phyloP scores from a whole-genome alignment of 371 early-diverging fungal genomes.

The Gilbertella persicaria region DNA sequence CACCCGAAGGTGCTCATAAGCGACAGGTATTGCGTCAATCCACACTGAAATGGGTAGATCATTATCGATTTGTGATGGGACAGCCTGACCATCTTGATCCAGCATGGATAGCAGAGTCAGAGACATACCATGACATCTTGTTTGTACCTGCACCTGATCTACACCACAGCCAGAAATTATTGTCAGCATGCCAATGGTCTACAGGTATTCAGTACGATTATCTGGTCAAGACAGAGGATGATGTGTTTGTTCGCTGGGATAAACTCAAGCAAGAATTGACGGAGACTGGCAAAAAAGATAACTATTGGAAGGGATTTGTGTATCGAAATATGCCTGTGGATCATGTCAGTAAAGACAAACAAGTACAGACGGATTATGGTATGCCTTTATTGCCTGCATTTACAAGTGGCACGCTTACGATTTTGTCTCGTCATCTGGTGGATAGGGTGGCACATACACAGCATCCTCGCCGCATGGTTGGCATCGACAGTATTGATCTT shows the following conservation, averaged over 20 bases:
- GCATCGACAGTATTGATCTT: conserved; percentile 53
- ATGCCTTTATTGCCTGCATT: conserved; percentile 61
- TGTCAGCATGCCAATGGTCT: conserved; percentile 53
- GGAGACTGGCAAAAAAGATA: conserved; percentile 31
- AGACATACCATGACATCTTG: conserved; percentile 50
- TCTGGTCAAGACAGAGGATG: conserved; percentile 62
- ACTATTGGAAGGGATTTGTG: conserved; percentile 60
- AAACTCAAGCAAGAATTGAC: conserved; percentile 40
- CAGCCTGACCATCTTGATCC: conserved; percentile 53
- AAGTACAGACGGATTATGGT: conserved; percentile 32
- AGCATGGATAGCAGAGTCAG: conserved; percentile 48
- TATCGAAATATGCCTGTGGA: conserved; percentile 52
- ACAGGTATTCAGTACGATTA: conserved; percentile 49
- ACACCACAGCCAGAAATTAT: conserved; percentile 54
- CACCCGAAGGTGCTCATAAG: conserved; percentile 26
- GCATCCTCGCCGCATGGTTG: conserved; percentile 50
- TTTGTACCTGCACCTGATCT: conserved; percentile 60
- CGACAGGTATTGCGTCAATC: conserved; percentile 47
- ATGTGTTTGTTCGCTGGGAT: conserved; percentile 68
- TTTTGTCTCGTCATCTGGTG: conserved; percentile 55
- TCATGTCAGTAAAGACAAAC: conserved; percentile 18
- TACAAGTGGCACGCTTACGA: conserved; percentile 56
- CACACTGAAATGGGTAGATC: conserved; percentile 28
- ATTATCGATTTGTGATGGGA: conserved; percentile 62
- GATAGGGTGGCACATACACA: conserved; percentile 35